Percentiles rank a stretch among this genome's conserved stretches.
Conservation (phyloP, 1,284 basidiomycete genomes). For the Bjerkandera adusta region DNA sequence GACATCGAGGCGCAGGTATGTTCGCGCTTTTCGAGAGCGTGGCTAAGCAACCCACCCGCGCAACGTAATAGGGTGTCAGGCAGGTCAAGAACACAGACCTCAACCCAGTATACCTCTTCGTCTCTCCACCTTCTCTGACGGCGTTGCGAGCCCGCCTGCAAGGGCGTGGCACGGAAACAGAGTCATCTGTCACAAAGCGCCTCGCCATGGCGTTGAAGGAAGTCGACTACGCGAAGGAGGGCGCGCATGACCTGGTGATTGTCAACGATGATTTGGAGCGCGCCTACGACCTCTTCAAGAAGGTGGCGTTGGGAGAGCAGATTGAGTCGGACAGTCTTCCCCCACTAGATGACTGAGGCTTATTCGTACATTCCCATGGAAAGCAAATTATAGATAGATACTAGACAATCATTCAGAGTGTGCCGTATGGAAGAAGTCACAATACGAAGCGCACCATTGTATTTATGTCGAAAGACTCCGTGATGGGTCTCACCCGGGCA, state of each 20-base stretch:
- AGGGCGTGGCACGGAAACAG: conserved; percentile 85
- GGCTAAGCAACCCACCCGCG: conserved; percentile 17
- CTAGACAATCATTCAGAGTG: too few relatives aligned
- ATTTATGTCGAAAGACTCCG: too few relatives aligned
- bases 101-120: conserved; percentile 89
- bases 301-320: conserved; percentile 67
- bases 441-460: too few relatives aligned
- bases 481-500: too few relatives aligned
- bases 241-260: conserved; percentile 81
- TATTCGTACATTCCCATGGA: conserved; percentile 11
- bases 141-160: conserved; percentile 69
- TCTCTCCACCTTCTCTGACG: conserved; percentile 82
- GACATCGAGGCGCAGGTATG: conserved; percentile 95
- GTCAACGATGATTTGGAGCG: conserved; percentile 90
- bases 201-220: conserved; percentile 83
- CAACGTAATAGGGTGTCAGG: conserved; percentile 64
- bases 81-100: conserved; percentile 81
- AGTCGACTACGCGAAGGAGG: conserved; percentile 82
- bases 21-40: conserved; percentile 18
- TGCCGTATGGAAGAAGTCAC: too few relatives aligned
- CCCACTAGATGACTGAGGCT: conserved; percentile 48
- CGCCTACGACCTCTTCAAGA: conserved; percentile 74
- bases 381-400: too few relatives aligned
- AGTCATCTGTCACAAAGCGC: conserved; percentile 72
- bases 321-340: conserved; percentile 57